Evolutionary conservation across 176 grass and related monocot genomes (phyloP), one percentile per base, ranked within the genome.

Genomic region (Poa annua): DNA sequence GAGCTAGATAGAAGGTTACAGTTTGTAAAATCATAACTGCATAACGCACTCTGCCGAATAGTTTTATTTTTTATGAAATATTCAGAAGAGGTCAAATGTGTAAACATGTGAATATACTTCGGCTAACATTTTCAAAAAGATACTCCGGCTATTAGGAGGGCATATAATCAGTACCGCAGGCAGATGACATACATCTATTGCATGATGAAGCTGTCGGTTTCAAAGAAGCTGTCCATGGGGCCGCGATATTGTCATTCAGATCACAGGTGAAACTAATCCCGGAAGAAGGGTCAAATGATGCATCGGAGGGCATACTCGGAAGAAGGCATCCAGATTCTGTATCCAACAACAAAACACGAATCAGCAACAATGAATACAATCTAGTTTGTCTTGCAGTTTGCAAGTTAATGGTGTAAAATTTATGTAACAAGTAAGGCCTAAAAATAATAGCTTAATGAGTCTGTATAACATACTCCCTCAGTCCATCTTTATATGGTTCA

Each of bases 251-350:
- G 71, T 98, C 96, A 90, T 98, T 98, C 87, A 98, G 84, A 87
- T 98, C 96, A 53, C 96, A 96, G 71, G 96, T 98, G 87, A 98
- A 98, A 69, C 96, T 98, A 75, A 98, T 89, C 56, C 96, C 96
- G 32, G 92, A 85, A 71, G 69, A 39, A 16, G 67, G 91, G 66
- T 98, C 96, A 20, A 99, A 88, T 3, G 92, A 96, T 79, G 91
- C 96, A 79, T 99, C 96, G 33, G 96, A 99, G 10, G 96, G 96
- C 85, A 96, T 88, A 80, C 93, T 99, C 75, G 96, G 96, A 77
- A 99, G 86, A 63, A 99, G 92, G 69, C 96, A 99, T 91, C 96
- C 96, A 79, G 96, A 98, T 79, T 91, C 93, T 96, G 87, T 42
- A 81, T 56, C 32, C 66, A 83, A 83, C 39, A 6, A 80, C 2